Base-by-base conservation (phyloP, 2,329 filamentous ascomycete species). In the Penicillium vulpinum region DNA sequence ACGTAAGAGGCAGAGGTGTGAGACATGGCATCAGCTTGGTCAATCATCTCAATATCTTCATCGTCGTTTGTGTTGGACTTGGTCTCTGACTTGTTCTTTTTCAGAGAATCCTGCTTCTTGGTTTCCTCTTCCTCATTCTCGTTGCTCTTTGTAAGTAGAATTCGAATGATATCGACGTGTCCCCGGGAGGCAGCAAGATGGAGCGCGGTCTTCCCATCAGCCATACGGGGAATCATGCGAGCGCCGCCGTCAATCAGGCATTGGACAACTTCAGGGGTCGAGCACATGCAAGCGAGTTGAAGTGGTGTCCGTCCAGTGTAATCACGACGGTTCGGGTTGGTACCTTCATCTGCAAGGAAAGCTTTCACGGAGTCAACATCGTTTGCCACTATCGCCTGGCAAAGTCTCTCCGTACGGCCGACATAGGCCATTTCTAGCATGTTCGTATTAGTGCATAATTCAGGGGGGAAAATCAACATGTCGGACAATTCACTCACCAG, bases 191-290 rank as follows among this genome's bases (percentile, higher is more conserved):
- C 89, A 18, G 91, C 91, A 29, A 95, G 78, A 72, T 96, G 91
- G n/a, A 96, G 80, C 9, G 91, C 88, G 2, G 90, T 95, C 62
- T 85, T 84, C 4, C 91, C 91, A 71, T 94, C 91, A 0, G 88
- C 89, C 38, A 95, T 72, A 48, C 91, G 85, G 48, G 90, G 82
- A 24, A 91, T 84, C 24, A 96, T 76, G 16, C 90, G 84, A 33
- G 90, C 87, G 3, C 88, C 89, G 56, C 85, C 80, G 59, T 92
- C 83, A 26, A 95, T 84, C 1, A 96, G 80, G 46, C 78, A 82
- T 59, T 88, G 81, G 1, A 94, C 88, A 56, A 95, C 80, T 38
- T 89, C 85, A 0, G 85, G 81, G 0, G 85, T 88, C 0, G 88
- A 91, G 45, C 80, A 82, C 70, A 85, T 86, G 38, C 84, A 83